A percentile compares a stretch with the other conserved stretches of the same genome.
phyloP scores from a whole-genome alignment of 2,329 filamentous ascomycete genomes.

The Chalaropsis ovoidea region DNA sequence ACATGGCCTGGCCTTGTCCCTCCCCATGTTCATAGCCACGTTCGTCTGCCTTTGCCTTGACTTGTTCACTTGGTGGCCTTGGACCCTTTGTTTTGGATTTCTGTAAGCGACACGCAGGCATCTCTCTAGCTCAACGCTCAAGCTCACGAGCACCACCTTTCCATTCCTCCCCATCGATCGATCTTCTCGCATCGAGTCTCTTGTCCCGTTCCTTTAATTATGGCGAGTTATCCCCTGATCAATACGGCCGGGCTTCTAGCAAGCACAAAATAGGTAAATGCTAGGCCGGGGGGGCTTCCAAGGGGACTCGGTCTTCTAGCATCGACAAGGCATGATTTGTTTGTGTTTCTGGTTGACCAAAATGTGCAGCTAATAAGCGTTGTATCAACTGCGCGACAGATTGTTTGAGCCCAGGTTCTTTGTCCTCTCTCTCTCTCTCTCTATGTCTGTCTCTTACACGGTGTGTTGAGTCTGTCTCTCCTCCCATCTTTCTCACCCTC shows the following conservation, averaged over 20 bases:
- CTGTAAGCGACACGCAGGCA: not conserved
- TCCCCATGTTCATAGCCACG: not conserved
- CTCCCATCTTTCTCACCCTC: too few species aligned
- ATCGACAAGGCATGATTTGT: not conserved
- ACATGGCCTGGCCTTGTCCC: not conserved
- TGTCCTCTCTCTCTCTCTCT: too few species aligned
- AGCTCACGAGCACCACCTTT: not conserved
- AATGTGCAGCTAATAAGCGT: not conserved
- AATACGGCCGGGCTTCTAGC: not conserved
- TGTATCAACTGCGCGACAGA: constrained; percentile 7
- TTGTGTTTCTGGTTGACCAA: not conserved
- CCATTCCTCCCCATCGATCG: constrained; percentile 1
- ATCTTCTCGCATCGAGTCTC: not conserved
- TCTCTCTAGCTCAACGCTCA: not conserved
- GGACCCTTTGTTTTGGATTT: constrained; percentile 9
- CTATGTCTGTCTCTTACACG: too few species aligned
- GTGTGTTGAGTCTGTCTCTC: too few species aligned
- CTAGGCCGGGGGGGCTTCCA: too few species aligned
- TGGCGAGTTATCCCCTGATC: not conserved
- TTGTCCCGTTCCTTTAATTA: not conserved
- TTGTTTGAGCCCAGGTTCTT: not conserved
- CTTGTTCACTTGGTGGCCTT: not conserved
- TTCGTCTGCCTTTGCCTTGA: constrained; percentile 1
- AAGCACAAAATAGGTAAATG: too few species aligned
- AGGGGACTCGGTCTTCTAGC: not conserved